Evolutionary conservation across 148 eudicot genomes (phyloP).

Genomic region (Cornus kousa): DNA sequence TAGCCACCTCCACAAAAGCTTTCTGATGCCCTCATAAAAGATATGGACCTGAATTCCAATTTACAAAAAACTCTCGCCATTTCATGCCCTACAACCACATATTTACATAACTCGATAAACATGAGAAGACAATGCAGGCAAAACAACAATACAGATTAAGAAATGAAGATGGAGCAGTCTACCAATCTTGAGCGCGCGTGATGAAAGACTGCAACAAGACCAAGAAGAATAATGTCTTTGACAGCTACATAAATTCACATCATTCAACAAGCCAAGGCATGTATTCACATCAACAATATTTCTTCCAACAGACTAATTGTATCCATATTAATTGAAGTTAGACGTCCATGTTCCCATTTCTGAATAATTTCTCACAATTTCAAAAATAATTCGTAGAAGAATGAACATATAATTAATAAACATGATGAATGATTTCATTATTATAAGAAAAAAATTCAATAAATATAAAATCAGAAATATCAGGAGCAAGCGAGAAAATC

Average conservation of each 20-base stretch:
- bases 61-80: no score
- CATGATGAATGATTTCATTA: neutral
- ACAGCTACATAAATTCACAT: conserved; percentile 45
- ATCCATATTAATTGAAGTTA: conserved; percentile 45
- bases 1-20: no score
- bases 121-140: neutral
- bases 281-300: conserved; percentile 33
- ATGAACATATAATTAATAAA: neutral
- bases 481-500: neutral
- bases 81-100: neutral
- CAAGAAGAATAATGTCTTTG: conserved; percentile 65
- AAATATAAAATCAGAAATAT: neutral
- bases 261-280: conserved; percentile 72
- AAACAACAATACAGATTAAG: neutral
- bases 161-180: neutral
- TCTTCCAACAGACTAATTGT: conserved; percentile 49
- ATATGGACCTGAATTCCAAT: no score
- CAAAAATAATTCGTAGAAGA: neutral
- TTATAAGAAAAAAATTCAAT: neutral
- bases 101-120: neutral
- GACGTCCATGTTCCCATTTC: conserved; percentile 34
- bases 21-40: no score
- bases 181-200: conserved; percentile 42
- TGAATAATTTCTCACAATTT: conserved; percentile 19
- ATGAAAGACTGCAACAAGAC: conserved; percentile 56